Base-by-base conservation (phyloP, 129 eudicot genomes). In the Chrysanthemum makinoi region DNA sequence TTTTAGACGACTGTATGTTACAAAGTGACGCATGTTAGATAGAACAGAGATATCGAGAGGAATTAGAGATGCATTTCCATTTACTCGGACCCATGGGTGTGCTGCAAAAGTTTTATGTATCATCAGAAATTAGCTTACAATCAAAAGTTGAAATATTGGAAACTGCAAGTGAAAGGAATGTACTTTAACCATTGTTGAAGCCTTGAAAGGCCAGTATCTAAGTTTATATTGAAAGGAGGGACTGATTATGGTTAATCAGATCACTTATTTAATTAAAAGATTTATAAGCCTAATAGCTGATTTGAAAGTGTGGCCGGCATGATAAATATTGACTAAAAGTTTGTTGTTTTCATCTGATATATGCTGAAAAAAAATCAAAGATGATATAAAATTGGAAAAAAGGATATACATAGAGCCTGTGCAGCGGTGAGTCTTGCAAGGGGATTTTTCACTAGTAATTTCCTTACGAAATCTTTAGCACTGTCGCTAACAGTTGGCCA, bases 351-450 rank as follows among this genome's bases (percentile, higher is more conserved):
- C 5, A 35, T 6, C 5, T 35, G 43, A 35, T 6, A 39, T 39
- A 39, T 39, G 44, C 44, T 39, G 10, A 18, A n/a, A 65, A 44
- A 28, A 6, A 13, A 5, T 16, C 20, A 4, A 3, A 30, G 35
- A 10, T 28, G 75, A 39, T n/a, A 28, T 3, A 66, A 68, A 15
- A 1, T 20, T 2, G 35, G 24, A 75, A 22, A 20, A 73, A 33
- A 67, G 56, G 10, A 78, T 51, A 62, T 83, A 33, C 99, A 94
- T 52, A 94, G 70, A 66, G 99, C 97, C 83, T 94, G 97, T 24
- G 99, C 97, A 69, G 97, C 99, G 69, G 99, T 94, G 75, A 89
- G 96, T 78, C 99, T 85, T 51, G 96, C 97, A 14, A 86, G 94
- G 51, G 99, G 99, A 84, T 90, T 89, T 80, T 94, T 94, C 71